phyloP scores from a whole-genome alignment of 768 basidiomycete genomes.

The Tricholoma saponaceum region DNA sequence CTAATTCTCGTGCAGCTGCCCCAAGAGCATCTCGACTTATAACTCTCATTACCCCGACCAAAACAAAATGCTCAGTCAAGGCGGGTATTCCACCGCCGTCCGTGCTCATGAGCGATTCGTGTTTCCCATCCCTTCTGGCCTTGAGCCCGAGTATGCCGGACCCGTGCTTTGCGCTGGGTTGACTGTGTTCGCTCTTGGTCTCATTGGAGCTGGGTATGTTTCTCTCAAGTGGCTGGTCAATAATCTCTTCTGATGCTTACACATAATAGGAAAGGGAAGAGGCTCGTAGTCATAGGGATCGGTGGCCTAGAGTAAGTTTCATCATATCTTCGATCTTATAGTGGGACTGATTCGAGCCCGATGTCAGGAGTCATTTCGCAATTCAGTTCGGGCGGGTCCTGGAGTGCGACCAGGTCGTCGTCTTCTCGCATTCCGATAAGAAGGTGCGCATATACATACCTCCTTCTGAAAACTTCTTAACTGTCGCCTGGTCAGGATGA shows the following conservation, averaged over 20 bases:
- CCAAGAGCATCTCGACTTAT: conserved; percentile 36
- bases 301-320: conserved; percentile 49
- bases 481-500: conserved; percentile 30
- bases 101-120: conserved; percentile 51
- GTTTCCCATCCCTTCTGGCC: conserved; percentile 51
- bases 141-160: conserved; percentile 50
- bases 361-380: conserved; percentile 24
- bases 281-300: conserved; percentile 62
- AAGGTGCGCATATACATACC: conserved; percentile 15
- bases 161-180: conserved; percentile 64
- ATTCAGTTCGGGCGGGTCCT: conserved; percentile 41
- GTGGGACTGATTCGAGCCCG: not conserved
- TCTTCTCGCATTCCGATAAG: conserved; percentile 59
- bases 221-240: too few species aligned
- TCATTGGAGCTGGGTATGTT: conserved; percentile 38
- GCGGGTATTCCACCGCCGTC: conserved; percentile 47
- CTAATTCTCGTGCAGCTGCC: conserved; percentile 31
- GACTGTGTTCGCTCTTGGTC: conserved; percentile 58
- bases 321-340: not conserved
- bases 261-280: conserved; percentile 50
- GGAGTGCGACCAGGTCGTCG: conserved; percentile 50
- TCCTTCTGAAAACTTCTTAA: not conserved
- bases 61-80: conserved; percentile 26
- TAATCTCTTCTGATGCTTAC: not conserved
- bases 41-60: conserved; percentile 35